Base-by-base conservation (phyloP, 306 rosid species). In the Vachellia collinsii region DNA sequence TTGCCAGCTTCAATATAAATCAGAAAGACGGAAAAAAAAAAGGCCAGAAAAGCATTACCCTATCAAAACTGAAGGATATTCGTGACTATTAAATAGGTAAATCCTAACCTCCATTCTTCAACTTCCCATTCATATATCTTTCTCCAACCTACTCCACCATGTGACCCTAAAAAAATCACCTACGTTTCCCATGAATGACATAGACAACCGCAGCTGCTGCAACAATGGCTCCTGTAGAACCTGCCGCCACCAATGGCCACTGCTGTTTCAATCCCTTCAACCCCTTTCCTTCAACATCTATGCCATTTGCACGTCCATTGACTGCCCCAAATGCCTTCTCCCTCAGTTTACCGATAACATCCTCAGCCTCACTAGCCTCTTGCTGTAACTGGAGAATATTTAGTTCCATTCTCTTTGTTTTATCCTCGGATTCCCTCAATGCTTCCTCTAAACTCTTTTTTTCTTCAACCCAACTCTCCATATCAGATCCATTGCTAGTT, bases 231-330 rank as follows among this genome's bases (percentile, higher is more conserved):
- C 89, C 96, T 0, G 92, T 80, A 36, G 99, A 88, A 17, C 99
- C 98, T 3, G 83, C 91, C 17, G 89, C 93, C 48, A 93, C 85
- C 63, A 88, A 83, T 3, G 91, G 94, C 97, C 89, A 88, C 81
- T 89, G 83, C 38, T 75, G 54, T 22, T 83, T 87, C 88, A 83
- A 68, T 8, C 84, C 87, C 42, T 88, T 88, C 44, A 70, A 58
- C 39, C 76, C 90, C 0, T 83, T 81, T 71, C 72, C 92, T 74
- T 82, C 91, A 7, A 68, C 85, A 11, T 80, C 63, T 36, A 83
- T 23, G 3, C 86, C 91, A 44, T 86, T 85, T 23, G 87, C 82
- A 69, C 79, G 81, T 77, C 91, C 88, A 80, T 87, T 86, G 14
- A 84, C 74, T 0, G 73, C 83, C 67, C 86, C 85, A 20, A 37